Base-by-base conservation (phyloP, 257 asterid species). In the Penstemon barbatus region DNA sequence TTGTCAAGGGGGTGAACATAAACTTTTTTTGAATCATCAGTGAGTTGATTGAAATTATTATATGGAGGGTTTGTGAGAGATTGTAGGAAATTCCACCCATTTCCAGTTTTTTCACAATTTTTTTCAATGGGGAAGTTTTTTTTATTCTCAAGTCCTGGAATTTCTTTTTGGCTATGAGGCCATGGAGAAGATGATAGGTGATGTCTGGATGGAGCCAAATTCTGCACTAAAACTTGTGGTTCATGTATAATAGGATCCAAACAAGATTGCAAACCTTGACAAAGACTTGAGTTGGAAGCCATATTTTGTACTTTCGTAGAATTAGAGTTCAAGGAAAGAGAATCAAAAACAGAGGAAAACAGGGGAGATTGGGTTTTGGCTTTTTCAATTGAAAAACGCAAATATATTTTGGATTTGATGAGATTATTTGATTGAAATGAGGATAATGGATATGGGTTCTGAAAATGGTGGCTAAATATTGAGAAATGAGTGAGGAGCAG, bases 1-100 rank as follows among this genome's bases (percentile, higher is more conserved):
- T 79, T 84, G 4, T 43, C 78, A 1, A 80, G 79, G 6, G 96
- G 95, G 65, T 82, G 93, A 11, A 83, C 78, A 60, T 86, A 87
- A 1, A 59, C 76, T 55, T 77, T 56, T 4, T 74, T 67, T 8
- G 18, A 7, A 18, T 76, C 74, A 5, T 64, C 59, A 0, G 8
- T 51, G 55, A 3, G 4, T 36, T 76, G 33, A 25, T 41, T 58
- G 9, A 46, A 36, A 1, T 4, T 9, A 44, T 7, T 50, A 3
- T 59, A 2, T 10, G 75, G 15, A 55, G 46, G 50, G 57, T 57
- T 75, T 1, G 68, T 59, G 46, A 75, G 69, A 36, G 55, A 61
- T 42, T 79, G 76, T 4, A 81, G 53, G 78, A 72, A 65, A 77
- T 66, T 76, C 89, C 88, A 83, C 40, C 50, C 39, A 10, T 66